Evolutionary conservation across 192 early-diverging fungal species (phyloP).

Genomic region (Mortierella hygrophila): DNA sequence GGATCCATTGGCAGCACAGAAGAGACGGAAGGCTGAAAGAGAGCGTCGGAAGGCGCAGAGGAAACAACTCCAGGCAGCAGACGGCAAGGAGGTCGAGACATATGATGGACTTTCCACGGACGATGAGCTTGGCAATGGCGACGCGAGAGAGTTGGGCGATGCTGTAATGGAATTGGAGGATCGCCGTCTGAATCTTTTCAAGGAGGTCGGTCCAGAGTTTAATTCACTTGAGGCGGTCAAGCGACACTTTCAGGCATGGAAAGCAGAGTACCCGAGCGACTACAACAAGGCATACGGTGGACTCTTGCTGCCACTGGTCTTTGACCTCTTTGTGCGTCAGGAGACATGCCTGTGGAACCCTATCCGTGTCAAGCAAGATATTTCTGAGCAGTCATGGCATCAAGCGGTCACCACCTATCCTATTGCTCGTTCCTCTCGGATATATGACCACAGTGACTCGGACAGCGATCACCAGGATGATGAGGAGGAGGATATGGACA

Average conservation of each 20-base stretch:
- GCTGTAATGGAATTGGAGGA: constrained; percentile 51
- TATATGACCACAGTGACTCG: constrained; percentile 31
- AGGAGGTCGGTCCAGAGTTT: constrained; percentile 66
- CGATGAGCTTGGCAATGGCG: constrained; percentile 57
- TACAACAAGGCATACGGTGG: constrained; percentile 71
- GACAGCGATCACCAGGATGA: constrained; percentile 42
- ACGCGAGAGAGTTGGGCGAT: constrained; percentile 36
- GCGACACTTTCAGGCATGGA: constrained; percentile 65
- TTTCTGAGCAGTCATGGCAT: constrained; percentile 45
- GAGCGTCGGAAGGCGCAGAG: constrained; percentile 14
- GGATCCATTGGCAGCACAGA: constrained; percentile 35
- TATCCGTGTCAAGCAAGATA: constrained; percentile 47
- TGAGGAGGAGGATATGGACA: constrained; percentile 51
- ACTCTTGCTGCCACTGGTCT: constrained; percentile 64
- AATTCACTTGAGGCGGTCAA: constrained; percentile 58
- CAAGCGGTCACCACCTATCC: constrained; percentile 27
- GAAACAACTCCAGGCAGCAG: neutral
- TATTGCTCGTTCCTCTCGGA: constrained; percentile 15
- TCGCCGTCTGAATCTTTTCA: constrained; percentile 36
- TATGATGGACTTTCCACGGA: constrained; percentile 64
- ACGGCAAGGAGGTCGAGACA: constrained; percentile 8
- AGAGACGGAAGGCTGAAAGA: constrained; percentile 48
- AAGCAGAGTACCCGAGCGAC: constrained; percentile 62
- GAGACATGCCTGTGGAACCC: constrained; percentile 68
- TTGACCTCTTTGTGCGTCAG: constrained; percentile 69